Percentiles rank a stretch among this genome's conserved stretches.
phyloP scores from a whole-genome alignment of 768 basidiomycete species.

The Russula earlei region DNA sequence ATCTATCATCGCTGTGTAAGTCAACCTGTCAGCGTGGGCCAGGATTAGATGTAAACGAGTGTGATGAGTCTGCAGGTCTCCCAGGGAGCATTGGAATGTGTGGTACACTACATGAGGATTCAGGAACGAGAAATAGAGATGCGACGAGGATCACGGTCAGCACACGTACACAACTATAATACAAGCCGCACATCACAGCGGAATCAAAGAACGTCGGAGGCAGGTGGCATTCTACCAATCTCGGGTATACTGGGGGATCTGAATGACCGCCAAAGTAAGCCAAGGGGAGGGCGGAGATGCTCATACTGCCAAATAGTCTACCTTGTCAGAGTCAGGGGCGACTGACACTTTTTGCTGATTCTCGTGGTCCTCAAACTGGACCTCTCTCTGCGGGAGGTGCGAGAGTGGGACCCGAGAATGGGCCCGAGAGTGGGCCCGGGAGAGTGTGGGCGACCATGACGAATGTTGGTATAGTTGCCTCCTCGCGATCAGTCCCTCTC shows the following conservation, averaged over 20 bases:
- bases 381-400: neutral
- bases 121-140: neutral
- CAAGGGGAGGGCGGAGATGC: neutral
- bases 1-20: too few relatives aligned
- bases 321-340: conserved; percentile 11
- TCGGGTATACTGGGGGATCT: conserved; percentile 10
- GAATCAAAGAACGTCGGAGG: neutral
- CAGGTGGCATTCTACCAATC: conserved; percentile 2
- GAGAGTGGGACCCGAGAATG: too few relatives aligned
- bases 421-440: neutral
- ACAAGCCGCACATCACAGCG: conserved; percentile 8
- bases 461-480: conserved; percentile 17
- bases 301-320: neutral
- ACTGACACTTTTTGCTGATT: conserved; percentile 11
- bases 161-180: conserved; percentile 11
- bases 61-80: too few relatives aligned
- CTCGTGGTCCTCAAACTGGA: neutral
- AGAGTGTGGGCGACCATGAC: conserved; percentile 18
- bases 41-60: too few relatives aligned
- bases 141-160: neutral
- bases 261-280: neutral
- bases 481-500: conserved; percentile 18
- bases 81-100: too few relatives aligned
- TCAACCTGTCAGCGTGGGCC: too few relatives aligned
- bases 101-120: neutral